A percentile compares a stretch with the other conserved stretches of the same genome.
phyloP scores from a whole-genome alignment of 768 basidiomycete genomes.

The Leccinum boreale region DNA sequence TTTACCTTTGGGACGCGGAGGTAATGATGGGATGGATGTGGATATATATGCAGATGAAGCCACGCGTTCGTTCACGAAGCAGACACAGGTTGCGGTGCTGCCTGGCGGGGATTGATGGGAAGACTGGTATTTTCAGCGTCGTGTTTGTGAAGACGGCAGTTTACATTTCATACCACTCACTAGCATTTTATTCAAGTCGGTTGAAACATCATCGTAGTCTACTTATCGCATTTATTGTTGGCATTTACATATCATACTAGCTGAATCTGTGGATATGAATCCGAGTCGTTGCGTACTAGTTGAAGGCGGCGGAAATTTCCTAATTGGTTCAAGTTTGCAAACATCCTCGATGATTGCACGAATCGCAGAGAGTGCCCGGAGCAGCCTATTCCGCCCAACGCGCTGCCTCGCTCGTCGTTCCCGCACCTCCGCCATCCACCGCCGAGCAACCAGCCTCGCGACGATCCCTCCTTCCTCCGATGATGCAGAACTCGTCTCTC shows the following conservation, averaged over 20 bases:
- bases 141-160: conserved; percentile 10
- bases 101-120: conserved; percentile 10
- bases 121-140: conserved; percentile 7
- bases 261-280: neutral
- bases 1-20: conserved; percentile 1
- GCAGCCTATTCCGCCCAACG: conserved; percentile 31
- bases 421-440: conserved; percentile 8
- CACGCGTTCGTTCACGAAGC: conserved; percentile 16
- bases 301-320: conserved; percentile 6
- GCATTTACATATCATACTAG: conserved; percentile 18
- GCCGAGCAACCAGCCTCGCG: conserved; percentile 38
- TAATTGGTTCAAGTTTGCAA: conserved; percentile 8
- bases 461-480: conserved; percentile 60
- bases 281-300: neutral
- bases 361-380: conserved; percentile 39
- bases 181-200: conserved; percentile 23
- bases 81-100: conserved; percentile 8
- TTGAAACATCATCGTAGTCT: conserved; percentile 28
- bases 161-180: conserved; percentile 29
- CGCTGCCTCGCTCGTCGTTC: conserved; percentile 43
- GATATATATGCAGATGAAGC: conserved; percentile 18
- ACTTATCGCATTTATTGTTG: conserved; percentile 27
- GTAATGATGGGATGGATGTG: conserved; percentile 20
- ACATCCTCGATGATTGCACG: conserved; percentile 31
- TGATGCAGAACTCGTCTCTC: conserved; percentile 61